phyloP scores from a whole-genome alignment of 345 rosid species.

The Camelina sativa region DNA sequence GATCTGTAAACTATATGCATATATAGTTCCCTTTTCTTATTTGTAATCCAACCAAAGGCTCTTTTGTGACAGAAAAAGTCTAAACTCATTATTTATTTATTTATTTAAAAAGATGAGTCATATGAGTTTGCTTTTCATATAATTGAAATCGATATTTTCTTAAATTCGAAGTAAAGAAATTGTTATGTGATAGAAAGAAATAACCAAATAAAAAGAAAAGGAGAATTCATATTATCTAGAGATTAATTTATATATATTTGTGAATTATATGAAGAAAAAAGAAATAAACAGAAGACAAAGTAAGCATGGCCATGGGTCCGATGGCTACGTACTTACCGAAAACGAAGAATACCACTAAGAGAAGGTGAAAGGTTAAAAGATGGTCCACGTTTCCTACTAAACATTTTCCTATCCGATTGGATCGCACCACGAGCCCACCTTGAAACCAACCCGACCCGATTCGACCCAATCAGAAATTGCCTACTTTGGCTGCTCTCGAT shows the following conservation, averaged over 20 bases:
- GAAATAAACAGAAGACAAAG: conserved; percentile 26
- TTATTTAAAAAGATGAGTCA: conserved; percentile 15
- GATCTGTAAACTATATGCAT: background rate
- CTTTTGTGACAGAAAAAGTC: background rate
- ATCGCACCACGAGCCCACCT: conserved; percentile 34
- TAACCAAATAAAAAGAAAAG: background rate
- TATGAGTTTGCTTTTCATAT: conserved; percentile 35
- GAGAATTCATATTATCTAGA: conserved; percentile 35
- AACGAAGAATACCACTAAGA: conserved; percentile 38
- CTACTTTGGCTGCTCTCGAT: conserved; percentile 37
- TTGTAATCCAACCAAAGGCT: background rate
- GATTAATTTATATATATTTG: background rate
- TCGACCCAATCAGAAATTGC: conserved; percentile 32
- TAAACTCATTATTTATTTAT: background rate
- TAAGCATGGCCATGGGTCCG: conserved; percentile 44
- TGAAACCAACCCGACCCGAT: conserved; percentile 36
- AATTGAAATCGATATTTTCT: conserved; percentile 23
- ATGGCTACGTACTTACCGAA: conserved; percentile 37
- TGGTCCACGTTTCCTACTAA: conserved; percentile 37
- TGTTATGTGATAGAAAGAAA: conserved; percentile 26
- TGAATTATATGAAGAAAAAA: conserved; percentile 17
- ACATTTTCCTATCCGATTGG: conserved; percentile 25
- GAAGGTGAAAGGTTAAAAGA: conserved; percentile 39
- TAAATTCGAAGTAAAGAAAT: conserved; percentile 36
- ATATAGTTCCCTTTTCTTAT: background rate